These are phyloP conservation scores for Leucaena leucocephala DNA, from an alignment of 306 rosid genomes.

Conservation along the genomic window DNA sequence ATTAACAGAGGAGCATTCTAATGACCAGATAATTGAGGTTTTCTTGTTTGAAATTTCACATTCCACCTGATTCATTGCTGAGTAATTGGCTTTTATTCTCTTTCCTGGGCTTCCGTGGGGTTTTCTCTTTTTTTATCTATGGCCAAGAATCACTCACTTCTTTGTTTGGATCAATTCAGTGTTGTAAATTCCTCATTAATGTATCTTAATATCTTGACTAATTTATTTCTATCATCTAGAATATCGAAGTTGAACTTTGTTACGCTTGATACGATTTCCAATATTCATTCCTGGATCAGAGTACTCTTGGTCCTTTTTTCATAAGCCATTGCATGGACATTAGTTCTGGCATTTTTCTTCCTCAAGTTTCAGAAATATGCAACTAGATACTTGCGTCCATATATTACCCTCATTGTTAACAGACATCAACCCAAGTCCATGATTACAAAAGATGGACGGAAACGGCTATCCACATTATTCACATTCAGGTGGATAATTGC, in stretches of 20 bases:
- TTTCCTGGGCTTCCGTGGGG: constrained; percentile 10
- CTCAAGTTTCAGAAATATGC: constrained; percentile 25
- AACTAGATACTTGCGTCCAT: not conserved
- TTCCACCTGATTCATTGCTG: constrained; percentile 5
- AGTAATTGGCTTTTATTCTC: constrained; percentile 6
- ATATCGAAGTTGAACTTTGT: constrained; percentile 24
- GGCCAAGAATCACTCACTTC: constrained; percentile 3
- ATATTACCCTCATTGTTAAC: not conserved
- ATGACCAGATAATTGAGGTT: constrained; percentile 5
- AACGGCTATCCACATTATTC: constrained; percentile 14
- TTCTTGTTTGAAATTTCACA: not conserved
- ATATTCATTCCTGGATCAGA: not conserved
- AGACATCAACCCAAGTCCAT: not conserved
- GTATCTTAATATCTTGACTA: constrained; percentile 9
- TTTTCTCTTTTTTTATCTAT: not conserved
- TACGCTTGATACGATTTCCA: not conserved
- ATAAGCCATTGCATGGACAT: not conserved
- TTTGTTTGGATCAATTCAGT: constrained; percentile 24
- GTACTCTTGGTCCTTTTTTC: not conserved
- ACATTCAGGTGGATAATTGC: not conserved
- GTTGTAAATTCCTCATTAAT: constrained; percentile 13
- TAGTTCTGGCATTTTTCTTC: constrained; percentile 9
- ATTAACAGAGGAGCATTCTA: constrained; percentile 10
- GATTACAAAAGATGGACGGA: constrained; percentile 1
- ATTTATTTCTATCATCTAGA: constrained; percentile 1